Conservation (phyloP, 805 yeast species). For the Priceomyces medius region DNA sequence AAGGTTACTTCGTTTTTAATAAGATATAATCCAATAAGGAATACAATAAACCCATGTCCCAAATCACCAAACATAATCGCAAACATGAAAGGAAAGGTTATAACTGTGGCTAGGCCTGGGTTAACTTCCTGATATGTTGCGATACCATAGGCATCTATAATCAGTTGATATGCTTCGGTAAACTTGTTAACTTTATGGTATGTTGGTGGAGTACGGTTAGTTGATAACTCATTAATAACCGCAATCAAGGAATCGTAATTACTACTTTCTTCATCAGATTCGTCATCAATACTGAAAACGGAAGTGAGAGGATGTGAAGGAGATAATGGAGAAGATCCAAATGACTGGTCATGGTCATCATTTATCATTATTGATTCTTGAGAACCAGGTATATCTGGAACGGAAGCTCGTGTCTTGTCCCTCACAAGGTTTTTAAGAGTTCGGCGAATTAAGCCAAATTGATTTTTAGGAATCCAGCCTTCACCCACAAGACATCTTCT, state of each 20-base stretch:
- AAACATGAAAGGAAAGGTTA: constrained; percentile 79
- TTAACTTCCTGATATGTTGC: constrained; percentile 75
- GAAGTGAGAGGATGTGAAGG: constrained; percentile 11
- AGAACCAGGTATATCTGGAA: constrained; percentile 9
- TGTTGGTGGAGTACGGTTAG: constrained; percentile 70
- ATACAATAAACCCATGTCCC: constrained; percentile 70
- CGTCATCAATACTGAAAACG: constrained; percentile 22
- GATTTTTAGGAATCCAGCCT: constrained; percentile 71
- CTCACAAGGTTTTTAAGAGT: constrained; percentile 46
- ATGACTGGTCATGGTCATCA: constrained; percentile 8
- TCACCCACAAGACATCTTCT: constrained; percentile 68
- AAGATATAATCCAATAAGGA: constrained; percentile 53
- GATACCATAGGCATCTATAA: constrained; percentile 75
- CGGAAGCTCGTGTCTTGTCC: constrained; percentile 21
- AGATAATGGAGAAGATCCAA: constrained; percentile 1
- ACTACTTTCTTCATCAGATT: constrained; percentile 16
- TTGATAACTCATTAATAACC: constrained; percentile 57
- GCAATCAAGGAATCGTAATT: constrained; percentile 29
- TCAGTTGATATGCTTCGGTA: constrained; percentile 66
- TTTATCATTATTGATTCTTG: constrained; percentile 16
- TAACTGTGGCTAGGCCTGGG: constrained; percentile 71
- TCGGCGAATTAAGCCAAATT: constrained; percentile 35
- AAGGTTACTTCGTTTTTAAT: constrained; percentile 56
- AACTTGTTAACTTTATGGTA: constrained; percentile 69
- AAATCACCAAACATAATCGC: constrained; percentile 84